Conservation (phyloP, 2,329 filamentous ascomycete species). For the Cytospora chrysosperma region DNA sequence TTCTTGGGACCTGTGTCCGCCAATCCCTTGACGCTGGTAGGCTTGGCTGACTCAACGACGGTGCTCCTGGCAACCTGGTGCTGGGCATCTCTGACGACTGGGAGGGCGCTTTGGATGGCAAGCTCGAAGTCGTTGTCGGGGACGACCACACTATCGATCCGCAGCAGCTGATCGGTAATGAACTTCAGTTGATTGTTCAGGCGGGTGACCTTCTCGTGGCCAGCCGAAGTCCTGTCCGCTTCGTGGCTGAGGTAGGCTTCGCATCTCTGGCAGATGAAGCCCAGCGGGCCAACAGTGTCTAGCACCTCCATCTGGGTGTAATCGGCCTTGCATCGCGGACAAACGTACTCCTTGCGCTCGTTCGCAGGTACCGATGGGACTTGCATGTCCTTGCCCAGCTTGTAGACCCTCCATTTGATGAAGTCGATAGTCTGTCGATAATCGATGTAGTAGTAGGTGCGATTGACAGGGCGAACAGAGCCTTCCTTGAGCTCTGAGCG, state of each 20-base stretch:
- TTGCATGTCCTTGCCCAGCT: slow-evolving; percentile 85
- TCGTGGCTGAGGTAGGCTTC: slow-evolving; percentile 60
- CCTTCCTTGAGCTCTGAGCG: slow-evolving; percentile 78
- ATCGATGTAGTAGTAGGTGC: slow-evolving; percentile 97
- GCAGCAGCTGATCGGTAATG: slow-evolving; percentile 71
- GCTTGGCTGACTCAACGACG: slow-evolving; percentile 56
- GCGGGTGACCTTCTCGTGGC: slow-evolving; percentile 69
- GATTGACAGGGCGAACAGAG: slow-evolving; percentile 75
- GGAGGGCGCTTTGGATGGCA: slow-evolving; percentile 61
- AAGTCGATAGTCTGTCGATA: slow-evolving; percentile 92
- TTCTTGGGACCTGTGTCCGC: slow-evolving; percentile 65
- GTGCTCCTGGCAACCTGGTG: slow-evolving; percentile 63
- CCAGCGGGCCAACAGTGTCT: slow-evolving; percentile 66
- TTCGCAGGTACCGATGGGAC: slow-evolving; percentile 74
- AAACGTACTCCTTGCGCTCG: slow-evolving; percentile 92
- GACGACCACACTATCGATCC: slow-evolving; percentile 72
- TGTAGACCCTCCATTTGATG: slow-evolving; percentile 91
- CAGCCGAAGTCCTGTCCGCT: slow-evolving; percentile 65
- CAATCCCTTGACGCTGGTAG: slow-evolving; percentile 69
- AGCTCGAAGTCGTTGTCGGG: slow-evolving; percentile 73
- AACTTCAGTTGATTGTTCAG: slow-evolving; percentile 79
- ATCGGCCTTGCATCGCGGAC: slow-evolving; percentile 75
- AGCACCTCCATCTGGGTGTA: slow-evolving; percentile 90
- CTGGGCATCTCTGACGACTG: slow-evolving; percentile 64
- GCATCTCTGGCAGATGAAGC: slow-evolving; percentile 85